Evolutionary conservation across 768 basidiomycete species (phyloP).

Genomic region (Lenzites betulinus): DNA sequence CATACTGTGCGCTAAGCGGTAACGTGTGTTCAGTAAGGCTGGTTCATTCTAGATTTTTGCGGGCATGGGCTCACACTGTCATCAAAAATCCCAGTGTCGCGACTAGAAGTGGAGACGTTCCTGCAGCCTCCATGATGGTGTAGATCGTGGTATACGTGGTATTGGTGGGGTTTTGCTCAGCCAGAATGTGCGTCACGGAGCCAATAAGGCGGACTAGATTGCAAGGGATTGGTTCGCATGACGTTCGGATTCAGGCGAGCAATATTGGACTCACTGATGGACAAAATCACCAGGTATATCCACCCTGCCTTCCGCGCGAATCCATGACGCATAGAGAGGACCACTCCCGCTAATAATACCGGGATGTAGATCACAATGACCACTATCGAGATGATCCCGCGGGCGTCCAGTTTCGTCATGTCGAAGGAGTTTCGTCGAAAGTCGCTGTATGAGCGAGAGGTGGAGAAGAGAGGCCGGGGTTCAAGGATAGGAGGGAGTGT

Average conservation of each 20-base stretch:
- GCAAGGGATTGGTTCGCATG: background rate
- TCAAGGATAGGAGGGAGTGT: too few species aligned
- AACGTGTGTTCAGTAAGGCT: background rate
- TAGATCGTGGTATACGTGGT: conserved; percentile 52
- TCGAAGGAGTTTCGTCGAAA: too few species aligned
- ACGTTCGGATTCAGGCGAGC: too few species aligned
- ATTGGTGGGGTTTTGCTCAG: conserved; percentile 45
- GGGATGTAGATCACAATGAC: conserved; percentile 63
- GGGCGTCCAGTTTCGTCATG: conserved; percentile 32
- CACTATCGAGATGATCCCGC: conserved; percentile 58
- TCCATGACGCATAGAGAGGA: conserved; percentile 54
- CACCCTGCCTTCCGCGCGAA: conserved; percentile 63
- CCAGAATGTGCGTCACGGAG: conserved; percentile 58
- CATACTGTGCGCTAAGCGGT: conserved; percentile 29
- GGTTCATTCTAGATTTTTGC: background rate
- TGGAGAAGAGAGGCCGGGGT: too few species aligned
- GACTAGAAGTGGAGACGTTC: conserved; percentile 42
- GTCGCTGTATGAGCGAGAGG: too few species aligned
- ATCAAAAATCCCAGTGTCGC: conserved; percentile 40
- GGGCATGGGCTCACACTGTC: conserved; percentile 35
- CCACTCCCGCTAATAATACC: conserved; percentile 46
- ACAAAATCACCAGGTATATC: conserved; percentile 66
- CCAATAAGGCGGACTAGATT: conserved; percentile 56
- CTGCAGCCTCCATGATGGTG: conserved; percentile 44
- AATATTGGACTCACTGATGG: conserved; percentile 46